These are phyloP conservation scores for Purpureocillium lavendulum DNA, from an alignment of 2,329 filamentous ascomycete genomes.

Conservation along the genomic window DNA sequence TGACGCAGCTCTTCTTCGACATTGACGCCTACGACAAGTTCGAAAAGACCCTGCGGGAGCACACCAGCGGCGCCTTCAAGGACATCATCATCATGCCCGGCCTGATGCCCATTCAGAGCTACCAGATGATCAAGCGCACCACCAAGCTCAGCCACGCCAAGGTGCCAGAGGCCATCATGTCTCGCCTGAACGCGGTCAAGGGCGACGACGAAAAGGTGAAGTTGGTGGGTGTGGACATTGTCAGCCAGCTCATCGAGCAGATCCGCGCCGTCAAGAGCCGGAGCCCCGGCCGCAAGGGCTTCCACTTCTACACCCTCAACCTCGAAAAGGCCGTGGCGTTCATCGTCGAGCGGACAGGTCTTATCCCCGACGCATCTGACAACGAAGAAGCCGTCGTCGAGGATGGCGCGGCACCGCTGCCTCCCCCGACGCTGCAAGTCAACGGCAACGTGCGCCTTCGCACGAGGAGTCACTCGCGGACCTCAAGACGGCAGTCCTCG, in stretches of 20 bases:
- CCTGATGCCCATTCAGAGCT: slow-evolving; percentile 95
- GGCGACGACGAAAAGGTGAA: slow-evolving; percentile 78
- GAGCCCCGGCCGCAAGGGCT: slow-evolving; percentile 60
- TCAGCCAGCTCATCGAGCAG: slow-evolving; percentile 75
- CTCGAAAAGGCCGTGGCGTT: slow-evolving; percentile 93
- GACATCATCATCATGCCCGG: slow-evolving; percentile 86
- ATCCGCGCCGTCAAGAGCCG: slow-evolving; percentile 58
- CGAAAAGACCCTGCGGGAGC: slow-evolving; percentile 66
- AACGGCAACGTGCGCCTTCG: slow-evolving; percentile 35
- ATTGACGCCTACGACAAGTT: slow-evolving; percentile 73
- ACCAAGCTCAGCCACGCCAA: slow-evolving; percentile 90
- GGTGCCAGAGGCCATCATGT: slow-evolving; percentile 63
- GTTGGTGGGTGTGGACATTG: slow-evolving; percentile 68
- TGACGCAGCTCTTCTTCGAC: slow-evolving; percentile 97
- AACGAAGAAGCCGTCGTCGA: slow-evolving; percentile 44
- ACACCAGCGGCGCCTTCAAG: slow-evolving; percentile 79
- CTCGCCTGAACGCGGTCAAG: slow-evolving; percentile 63
- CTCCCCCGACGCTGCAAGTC: slow-evolving; percentile 27
- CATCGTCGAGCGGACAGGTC: slow-evolving; percentile 74
- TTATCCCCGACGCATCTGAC: slow-evolving; percentile 62
- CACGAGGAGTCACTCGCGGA: slow-evolving; percentile 24
- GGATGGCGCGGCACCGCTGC: slow-evolving; percentile 20
- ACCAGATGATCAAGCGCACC: slow-evolving; percentile 88
- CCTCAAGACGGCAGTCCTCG: slow-evolving; percentile 61
- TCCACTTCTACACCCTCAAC: slow-evolving; percentile 97